phyloP scores from a whole-genome alignment of 2,329 filamentous ascomycete species.

The Scorias spongiosa region DNA sequence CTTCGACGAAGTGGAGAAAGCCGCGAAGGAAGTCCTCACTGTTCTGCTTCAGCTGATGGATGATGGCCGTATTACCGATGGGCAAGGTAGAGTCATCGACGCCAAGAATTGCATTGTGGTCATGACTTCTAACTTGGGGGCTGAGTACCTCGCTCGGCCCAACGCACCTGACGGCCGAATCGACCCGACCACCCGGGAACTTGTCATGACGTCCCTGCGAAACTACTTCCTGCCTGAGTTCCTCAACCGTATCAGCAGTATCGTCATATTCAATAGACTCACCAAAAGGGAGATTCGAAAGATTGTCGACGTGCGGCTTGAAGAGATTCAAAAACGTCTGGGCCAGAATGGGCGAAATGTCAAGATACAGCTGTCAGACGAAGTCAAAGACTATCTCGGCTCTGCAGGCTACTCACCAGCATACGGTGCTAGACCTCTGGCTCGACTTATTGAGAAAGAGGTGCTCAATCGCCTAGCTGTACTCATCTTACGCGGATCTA shows the following conservation, averaged over 20 bases:
- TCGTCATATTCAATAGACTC: slow-evolving; percentile 96
- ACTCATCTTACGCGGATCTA: slow-evolving; percentile 69
- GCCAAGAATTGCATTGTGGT: slow-evolving; percentile 98
- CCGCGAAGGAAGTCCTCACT: slow-evolving; percentile 91
- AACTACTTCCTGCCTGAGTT: slow-evolving; percentile 98
- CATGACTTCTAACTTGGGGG: slow-evolving; percentile 96
- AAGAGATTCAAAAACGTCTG: slow-evolving; percentile 86
- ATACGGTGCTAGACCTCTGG: slow-evolving; percentile 81
- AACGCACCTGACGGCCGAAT: slow-evolving; percentile 68
- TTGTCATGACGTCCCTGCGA: slow-evolving; percentile 81
- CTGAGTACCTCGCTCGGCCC: slow-evolving; percentile 76
- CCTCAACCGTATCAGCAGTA: slow-evolving; percentile 91
- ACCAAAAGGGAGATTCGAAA: slow-evolving; percentile 78
- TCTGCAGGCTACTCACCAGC: slow-evolving; percentile 85
- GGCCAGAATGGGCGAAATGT: slow-evolving; percentile 72
- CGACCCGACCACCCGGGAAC: slow-evolving; percentile 67
- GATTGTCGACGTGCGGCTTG: slow-evolving; percentile 82
- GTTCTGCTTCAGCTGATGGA: slow-evolving; percentile 99
- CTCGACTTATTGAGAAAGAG: slow-evolving; percentile 88
- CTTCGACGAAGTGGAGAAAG: slow-evolving; percentile 97
- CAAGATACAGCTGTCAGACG: slow-evolving; percentile 61
- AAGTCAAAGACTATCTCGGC: slow-evolving; percentile 87
- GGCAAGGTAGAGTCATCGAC: slow-evolving; percentile 86
- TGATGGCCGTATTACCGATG: slow-evolving; percentile 94
- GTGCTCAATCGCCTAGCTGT: slow-evolving; percentile 88